Percentiles rank a stretch among this genome's conserved stretches.
Conservation (phyloP, 805 yeast species). For the Pichia exigua region DNA sequence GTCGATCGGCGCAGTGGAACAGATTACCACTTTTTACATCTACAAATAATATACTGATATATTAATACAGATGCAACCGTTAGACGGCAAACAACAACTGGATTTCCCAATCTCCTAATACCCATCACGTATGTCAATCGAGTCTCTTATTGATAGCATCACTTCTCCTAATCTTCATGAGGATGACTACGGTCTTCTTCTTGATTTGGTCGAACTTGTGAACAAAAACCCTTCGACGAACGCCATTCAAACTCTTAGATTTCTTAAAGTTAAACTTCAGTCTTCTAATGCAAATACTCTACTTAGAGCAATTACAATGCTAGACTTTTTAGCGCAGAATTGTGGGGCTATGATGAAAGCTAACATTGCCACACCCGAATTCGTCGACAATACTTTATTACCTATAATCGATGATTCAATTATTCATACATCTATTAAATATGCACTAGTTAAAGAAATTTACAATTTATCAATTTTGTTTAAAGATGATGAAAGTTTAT, state of each 20-base stretch:
- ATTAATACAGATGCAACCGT: too few relatives aligned
- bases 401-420: slow-evolving; percentile 44
- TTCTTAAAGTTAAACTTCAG: slow-evolving; percentile 41
- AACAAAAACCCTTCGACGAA: slow-evolving; percentile 53
- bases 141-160: slow-evolving; percentile 35
- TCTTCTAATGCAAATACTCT: slow-evolving; percentile 58
- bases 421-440: slow-evolving; percentile 62
- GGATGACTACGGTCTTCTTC: slow-evolving; percentile 61
- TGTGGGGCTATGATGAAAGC: slow-evolving; percentile 65
- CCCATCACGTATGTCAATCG: slow-evolving; percentile 5
- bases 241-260: slow-evolving; percentile 37
- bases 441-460: slow-evolving; percentile 56
- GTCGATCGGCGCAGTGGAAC: too few relatives aligned
- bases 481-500: slow-evolving; percentile 66
- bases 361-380: slow-evolving; percentile 50
- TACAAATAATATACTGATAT: too few relatives aligned
- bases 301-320: slow-evolving; percentile 45
- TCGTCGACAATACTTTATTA: slow-evolving; percentile 37
- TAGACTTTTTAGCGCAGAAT: slow-evolving; percentile 63
- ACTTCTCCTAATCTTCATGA: slow-evolving; percentile 55
- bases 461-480: slow-evolving; percentile 60
- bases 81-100: too few relatives aligned
- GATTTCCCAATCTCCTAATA: not conserved
- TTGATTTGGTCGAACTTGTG: slow-evolving; percentile 62
- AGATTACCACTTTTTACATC: too few relatives aligned